phyloP scores from a whole-genome alignment of 345 rosid species.

The Jatropha curcas region DNA sequence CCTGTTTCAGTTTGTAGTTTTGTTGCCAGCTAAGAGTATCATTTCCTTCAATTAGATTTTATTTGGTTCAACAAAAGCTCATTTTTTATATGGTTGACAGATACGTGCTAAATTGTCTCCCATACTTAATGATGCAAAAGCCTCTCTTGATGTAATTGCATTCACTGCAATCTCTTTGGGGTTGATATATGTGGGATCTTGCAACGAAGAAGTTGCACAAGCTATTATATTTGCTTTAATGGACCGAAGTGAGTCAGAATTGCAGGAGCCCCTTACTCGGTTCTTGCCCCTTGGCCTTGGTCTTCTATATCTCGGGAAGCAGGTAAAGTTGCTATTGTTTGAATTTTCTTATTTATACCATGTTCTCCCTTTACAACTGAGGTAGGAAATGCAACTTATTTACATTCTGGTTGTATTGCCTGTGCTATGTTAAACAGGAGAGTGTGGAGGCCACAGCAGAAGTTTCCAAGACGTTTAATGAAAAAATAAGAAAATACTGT shows the following conservation, averaged over 20 bases:
- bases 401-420: constrained; percentile 18
- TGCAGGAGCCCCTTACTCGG: constrained; percentile 76
- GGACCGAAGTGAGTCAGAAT: constrained; percentile 83
- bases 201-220: constrained; percentile 94
- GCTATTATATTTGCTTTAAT: constrained; percentile 81
- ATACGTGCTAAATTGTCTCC: constrained; percentile 59
- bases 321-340: constrained; percentile 43
- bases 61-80: background rate
- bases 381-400: background rate
- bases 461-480: constrained; percentile 91
- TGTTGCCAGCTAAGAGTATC: background rate
- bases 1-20: background rate
- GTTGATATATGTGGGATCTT: constrained; percentile 85
- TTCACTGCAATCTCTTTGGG: constrained; percentile 92
- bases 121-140: constrained; percentile 66
- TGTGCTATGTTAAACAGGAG: constrained; percentile 49
- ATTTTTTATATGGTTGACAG: constrained; percentile 39
- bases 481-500: constrained; percentile 86
- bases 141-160: constrained; percentile 81
- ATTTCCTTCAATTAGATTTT: background rate
- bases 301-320: constrained; percentile 94
- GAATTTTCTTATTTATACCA: background rate
- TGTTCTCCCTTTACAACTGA: background rate
- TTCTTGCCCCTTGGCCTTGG: constrained; percentile 95
- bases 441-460: constrained; percentile 92